phyloP scores from a whole-genome alignment of 805 yeast species.

The Saccharomycopsis vini region DNA sequence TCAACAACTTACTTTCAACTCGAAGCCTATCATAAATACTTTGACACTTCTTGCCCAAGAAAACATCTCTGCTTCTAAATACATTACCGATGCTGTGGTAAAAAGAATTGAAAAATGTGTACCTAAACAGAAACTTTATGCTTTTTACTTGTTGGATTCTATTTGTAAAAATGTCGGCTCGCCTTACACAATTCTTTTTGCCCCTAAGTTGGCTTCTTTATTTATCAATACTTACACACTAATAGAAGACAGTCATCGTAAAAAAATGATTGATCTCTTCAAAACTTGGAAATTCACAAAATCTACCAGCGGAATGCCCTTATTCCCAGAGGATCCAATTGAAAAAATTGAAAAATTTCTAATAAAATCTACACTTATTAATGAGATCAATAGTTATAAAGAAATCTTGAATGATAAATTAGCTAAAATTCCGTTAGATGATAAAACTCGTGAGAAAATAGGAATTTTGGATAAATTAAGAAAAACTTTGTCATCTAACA shows the following conservation, averaged over 20 bases:
- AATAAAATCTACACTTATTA: constrained; percentile 39
- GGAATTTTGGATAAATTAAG: constrained; percentile 12
- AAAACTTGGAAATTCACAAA: constrained; percentile 80
- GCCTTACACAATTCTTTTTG: constrained; percentile 78
- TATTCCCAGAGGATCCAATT: constrained; percentile 65
- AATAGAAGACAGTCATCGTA: constrained; percentile 67
- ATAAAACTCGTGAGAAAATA: constrained; percentile 17
- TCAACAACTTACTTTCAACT: constrained; percentile 73
- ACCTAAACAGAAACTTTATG: constrained; percentile 76
- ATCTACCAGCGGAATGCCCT: constrained; percentile 50
- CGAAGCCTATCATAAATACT: constrained; percentile 80
- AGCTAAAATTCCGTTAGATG: constrained; percentile 26
- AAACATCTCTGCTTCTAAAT: constrained; percentile 65
- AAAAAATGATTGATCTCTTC: constrained; percentile 66
- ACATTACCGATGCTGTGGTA: constrained; percentile 68
- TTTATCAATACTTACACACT: constrained; percentile 73
- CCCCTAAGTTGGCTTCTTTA: constrained; percentile 56
- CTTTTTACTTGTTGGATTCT: constrained; percentile 81
- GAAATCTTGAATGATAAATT: constrained; percentile 28
- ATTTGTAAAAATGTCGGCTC: constrained; percentile 84
- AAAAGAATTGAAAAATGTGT: constrained; percentile 65
- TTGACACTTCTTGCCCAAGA: constrained; percentile 84
- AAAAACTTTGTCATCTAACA: constrained; percentile 23
- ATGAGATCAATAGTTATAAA: constrained; percentile 29
- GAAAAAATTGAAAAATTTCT: constrained; percentile 68